Evolutionary conservation across 139 green algal genomes (phyloP).

Genomic region (Volvox reticuliferus): DNA sequence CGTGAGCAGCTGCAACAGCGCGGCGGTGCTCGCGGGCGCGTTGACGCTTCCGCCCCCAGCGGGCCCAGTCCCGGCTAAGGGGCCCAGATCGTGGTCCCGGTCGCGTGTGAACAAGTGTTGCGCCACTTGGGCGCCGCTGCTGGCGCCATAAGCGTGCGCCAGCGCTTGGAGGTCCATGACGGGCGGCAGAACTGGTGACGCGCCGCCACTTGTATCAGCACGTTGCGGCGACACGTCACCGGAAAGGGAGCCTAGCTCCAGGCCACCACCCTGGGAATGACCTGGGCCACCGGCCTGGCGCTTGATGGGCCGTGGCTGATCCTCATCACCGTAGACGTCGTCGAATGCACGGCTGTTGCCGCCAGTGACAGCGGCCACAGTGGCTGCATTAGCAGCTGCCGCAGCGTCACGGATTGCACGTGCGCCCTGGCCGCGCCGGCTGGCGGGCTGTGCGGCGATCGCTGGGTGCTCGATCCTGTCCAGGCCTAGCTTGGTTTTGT

Average conservation of each 20-base stretch:
- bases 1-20: neutral
- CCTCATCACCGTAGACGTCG: neutral
- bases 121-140: neutral
- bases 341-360: neutral
- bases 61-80: neutral
- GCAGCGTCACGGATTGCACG: neutral
- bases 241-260: neutral
- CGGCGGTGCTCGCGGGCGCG: neutral
- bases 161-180: conserved; percentile 28
- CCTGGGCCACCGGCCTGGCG: conserved; percentile 7
- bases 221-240: neutral
- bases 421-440: conserved; percentile 10
- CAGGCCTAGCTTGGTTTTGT: conserved; percentile 75
- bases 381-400: conserved; percentile 29
- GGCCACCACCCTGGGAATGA: neutral
- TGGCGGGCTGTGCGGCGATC: neutral
- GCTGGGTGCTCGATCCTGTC: conserved; percentile 44
- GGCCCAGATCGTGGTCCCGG: neutral
- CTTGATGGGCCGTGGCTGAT: conserved; percentile 28
- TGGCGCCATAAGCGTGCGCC: neutral
- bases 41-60: neutral
- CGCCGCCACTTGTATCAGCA: neutral
- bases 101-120: neutral
- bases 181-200: neutral
- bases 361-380: neutral